phyloP scores from a whole-genome alignment of 495 filamentous ascomycete species.

The Xylaria sp. region DNA sequence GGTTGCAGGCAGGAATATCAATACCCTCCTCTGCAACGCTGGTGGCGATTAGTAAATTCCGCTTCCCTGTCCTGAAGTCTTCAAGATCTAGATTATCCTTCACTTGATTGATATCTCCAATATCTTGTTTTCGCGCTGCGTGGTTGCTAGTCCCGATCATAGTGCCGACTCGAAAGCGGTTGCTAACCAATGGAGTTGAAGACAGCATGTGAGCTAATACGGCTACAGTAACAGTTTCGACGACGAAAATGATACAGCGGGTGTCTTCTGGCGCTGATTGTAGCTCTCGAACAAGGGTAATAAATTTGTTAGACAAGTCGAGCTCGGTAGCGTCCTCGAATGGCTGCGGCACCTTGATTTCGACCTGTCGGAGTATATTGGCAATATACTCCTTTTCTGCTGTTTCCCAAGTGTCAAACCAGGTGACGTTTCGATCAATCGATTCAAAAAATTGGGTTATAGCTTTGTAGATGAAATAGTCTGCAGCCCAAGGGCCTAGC shows the following conservation, averaged over 20 bases:
- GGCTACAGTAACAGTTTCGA: slow-evolving; percentile 72
- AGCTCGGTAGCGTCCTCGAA: slow-evolving; percentile 32
- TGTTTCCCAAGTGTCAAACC: slow-evolving; percentile 49
- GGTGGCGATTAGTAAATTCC: slow-evolving; percentile 83
- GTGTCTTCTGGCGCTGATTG: slow-evolving; percentile 53
- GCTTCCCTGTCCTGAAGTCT: slow-evolving; percentile 70
- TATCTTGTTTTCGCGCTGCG: slow-evolving; percentile 52
- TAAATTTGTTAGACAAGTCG: slow-evolving; percentile 61
- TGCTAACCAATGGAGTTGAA: slow-evolving; percentile 61
- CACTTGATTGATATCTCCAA: slow-evolving; percentile 66
- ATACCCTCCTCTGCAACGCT: slow-evolving; percentile 92
- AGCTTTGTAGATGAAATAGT: slow-evolving; percentile 71
- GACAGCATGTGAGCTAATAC: slow-evolving; percentile 72
- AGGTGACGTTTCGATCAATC: slow-evolving; percentile 38
- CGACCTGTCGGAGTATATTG: slow-evolving; percentile 55
- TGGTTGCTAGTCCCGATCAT: slow-evolving; percentile 76
- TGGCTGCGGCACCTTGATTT: slow-evolving; percentile 38
- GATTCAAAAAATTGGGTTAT: slow-evolving; percentile 55
- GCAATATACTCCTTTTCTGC: slow-evolving; percentile 68
- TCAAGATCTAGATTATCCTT: slow-evolving; percentile 66
- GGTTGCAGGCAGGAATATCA: slow-evolving; percentile 83
- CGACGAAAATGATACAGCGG: slow-evolving; percentile 79
- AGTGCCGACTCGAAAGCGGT: slow-evolving; percentile 65
- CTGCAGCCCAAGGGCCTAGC: slow-evolving; percentile 76
- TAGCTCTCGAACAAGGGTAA: slow-evolving; percentile 62